phyloP scores from a whole-genome alignment of 1,284 basidiomycete genomes.

The Paramarasmius palmivorus region DNA sequence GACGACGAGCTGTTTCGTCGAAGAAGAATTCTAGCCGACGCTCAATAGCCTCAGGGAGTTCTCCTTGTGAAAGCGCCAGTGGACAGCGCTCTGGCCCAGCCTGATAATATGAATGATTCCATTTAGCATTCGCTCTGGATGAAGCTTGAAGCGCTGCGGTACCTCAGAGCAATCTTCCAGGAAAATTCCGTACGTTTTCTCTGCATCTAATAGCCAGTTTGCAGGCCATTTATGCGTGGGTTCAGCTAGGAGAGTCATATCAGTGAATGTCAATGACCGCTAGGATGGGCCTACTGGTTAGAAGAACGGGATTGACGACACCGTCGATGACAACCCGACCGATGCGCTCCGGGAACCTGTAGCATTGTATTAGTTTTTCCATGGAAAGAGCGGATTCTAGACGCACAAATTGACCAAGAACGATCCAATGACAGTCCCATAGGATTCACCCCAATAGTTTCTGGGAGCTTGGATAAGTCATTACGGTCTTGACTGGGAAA shows the following conservation, averaged over 20 bases:
- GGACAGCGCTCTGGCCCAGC: constrained; percentile 31
- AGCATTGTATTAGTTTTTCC: background rate
- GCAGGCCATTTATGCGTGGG: constrained; percentile 35
- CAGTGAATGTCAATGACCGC: background rate
- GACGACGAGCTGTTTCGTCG: constrained; percentile 29
- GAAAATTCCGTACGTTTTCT: constrained; percentile 33
- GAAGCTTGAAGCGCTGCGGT: background rate
- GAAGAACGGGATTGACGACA: constrained; percentile 24
- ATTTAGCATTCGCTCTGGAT: background rate
- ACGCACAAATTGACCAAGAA: constrained; percentile 29
- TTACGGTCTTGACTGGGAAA: background rate
- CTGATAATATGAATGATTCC: constrained; percentile 12
- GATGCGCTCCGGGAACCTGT: constrained; percentile 22
- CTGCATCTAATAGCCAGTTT: constrained; percentile 29
- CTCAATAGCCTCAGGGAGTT: constrained; percentile 26
- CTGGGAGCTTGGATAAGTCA: too few species aligned
- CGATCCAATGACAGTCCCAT: constrained; percentile 23
- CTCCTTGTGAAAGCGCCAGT: constrained; percentile 24
- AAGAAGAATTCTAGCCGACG: constrained; percentile 34
- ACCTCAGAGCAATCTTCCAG: constrained; percentile 35
- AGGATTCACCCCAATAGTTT: constrained; percentile 25
- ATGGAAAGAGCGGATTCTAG: background rate
- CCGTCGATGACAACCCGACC: constrained; percentile 25
- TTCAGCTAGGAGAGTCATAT: constrained; percentile 21
- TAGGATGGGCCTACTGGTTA: constrained; percentile 25